Evolutionary conservation across 1,284 basidiomycete species (phyloP).

Genomic region (Irpex sp.): DNA sequence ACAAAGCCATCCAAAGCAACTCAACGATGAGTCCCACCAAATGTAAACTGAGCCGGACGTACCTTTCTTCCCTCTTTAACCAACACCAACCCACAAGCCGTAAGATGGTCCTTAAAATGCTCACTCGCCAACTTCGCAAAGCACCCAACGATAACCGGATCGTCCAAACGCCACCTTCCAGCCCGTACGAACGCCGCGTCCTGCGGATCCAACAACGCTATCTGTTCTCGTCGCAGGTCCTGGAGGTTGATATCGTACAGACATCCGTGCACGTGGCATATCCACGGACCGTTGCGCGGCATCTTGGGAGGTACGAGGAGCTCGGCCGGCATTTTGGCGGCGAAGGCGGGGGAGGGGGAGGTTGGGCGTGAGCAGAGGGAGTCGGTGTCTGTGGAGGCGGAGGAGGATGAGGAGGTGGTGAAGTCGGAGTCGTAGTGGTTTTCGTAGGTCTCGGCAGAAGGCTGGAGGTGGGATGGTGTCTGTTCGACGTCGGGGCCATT

Average conservation of each 20-base stretch:
- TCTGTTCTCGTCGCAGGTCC: background rate
- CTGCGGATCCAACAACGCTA: background rate
- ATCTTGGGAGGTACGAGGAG: background rate
- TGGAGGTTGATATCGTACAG: background rate
- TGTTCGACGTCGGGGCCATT: background rate
- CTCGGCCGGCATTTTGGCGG: background rate
- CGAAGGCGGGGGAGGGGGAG: background rate
- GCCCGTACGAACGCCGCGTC: too few relatives aligned
- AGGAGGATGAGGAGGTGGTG: background rate
- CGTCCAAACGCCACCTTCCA: too few relatives aligned
- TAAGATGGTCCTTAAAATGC: too few relatives aligned
- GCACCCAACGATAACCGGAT: too few relatives aligned
- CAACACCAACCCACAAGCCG: too few relatives aligned
- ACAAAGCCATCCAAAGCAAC: too few relatives aligned
- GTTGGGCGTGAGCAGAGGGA: background rate
- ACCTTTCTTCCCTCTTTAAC: too few relatives aligned
- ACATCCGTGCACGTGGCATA: background rate
- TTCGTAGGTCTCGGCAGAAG: background rate
- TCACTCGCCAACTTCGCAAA: too few relatives aligned
- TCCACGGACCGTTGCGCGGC: background rate
- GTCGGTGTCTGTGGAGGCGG: background rate
- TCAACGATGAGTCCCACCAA: too few relatives aligned
- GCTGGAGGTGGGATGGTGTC: background rate
- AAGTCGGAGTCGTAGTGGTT: background rate
- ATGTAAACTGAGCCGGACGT: too few relatives aligned